Percentiles rank a stretch among this genome's conserved stretches.
Conservation (phyloP, 495 filamentous ascomycete species). For the Pyrenula aspistea region DNA sequence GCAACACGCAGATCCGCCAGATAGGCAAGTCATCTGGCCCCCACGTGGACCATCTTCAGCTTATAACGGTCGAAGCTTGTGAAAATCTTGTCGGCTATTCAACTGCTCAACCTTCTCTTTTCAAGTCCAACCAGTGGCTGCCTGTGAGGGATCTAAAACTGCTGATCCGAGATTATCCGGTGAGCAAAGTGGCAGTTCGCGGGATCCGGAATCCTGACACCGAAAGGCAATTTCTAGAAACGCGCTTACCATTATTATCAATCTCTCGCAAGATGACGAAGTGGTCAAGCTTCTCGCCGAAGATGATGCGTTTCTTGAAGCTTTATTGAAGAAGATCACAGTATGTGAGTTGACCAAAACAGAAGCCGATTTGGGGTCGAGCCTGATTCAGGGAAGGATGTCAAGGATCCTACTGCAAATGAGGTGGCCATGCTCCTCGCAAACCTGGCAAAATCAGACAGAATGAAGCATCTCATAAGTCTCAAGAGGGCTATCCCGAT, state of each 20-base stretch:
- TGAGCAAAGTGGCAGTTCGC: conserved; percentile 24
- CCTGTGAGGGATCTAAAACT: conserved; percentile 84
- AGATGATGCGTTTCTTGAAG: conserved; percentile 73
- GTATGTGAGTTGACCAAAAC: conserved; percentile 40
- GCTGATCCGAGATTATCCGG: conserved; percentile 68
- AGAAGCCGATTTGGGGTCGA: background rate
- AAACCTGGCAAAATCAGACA: conserved; percentile 73
- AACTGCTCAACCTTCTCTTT: conserved; percentile 59
- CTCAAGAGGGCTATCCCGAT: conserved; percentile 48
- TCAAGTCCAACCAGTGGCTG: conserved; percentile 67
- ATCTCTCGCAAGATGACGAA: conserved; percentile 68
- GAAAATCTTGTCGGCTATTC: conserved; percentile 85
- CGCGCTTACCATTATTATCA: conserved; percentile 86
- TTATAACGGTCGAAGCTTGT: conserved; percentile 36
- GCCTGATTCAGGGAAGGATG: conserved; percentile 24
- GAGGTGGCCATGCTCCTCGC: conserved; percentile 83
- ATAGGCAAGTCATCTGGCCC: conserved; percentile 35
- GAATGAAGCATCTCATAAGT: conserved; percentile 50
- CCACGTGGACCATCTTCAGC: background rate
- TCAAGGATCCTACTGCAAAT: conserved; percentile 65
- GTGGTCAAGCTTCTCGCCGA: conserved; percentile 58
- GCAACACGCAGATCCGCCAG: conserved; percentile 73
- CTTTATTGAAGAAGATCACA: conserved; percentile 55
- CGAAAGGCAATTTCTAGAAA: conserved; percentile 75
- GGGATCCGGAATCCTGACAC: background rate